These are phyloP conservation scores for Leccinum disarticulatum DNA, from an alignment of 768 basidiomycete species.

Conservation along the genomic window DNA sequence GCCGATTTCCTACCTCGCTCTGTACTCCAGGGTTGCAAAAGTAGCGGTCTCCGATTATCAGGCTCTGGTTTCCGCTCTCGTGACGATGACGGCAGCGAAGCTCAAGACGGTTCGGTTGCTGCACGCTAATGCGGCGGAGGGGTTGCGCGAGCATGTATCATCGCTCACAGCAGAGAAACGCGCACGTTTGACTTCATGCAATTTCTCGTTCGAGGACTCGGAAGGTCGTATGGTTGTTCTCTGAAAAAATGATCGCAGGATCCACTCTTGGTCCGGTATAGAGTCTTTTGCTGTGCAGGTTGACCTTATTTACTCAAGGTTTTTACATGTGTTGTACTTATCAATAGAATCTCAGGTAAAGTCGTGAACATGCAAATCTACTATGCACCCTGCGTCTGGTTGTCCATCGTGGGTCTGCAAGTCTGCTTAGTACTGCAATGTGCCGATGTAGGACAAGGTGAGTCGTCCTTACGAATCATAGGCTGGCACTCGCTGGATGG, in stretches of 20 bases:
- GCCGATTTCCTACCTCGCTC: slow-evolving; percentile 25
- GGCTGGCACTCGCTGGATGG: not conserved
- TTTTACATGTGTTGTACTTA: not conserved
- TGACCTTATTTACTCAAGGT: not conserved
- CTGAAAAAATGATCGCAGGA: slow-evolving; percentile 5
- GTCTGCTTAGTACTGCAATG: not conserved
- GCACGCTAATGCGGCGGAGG: slow-evolving; percentile 14
- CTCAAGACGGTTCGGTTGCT: slow-evolving; percentile 23
- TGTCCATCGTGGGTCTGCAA: not conserved
- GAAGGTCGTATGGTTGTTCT: slow-evolving; percentile 18
- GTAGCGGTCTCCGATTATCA: slow-evolving; percentile 15
- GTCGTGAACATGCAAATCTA: not conserved
- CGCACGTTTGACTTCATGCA: slow-evolving; percentile 4
- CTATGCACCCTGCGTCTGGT: not conserved
- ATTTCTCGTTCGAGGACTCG: slow-evolving; percentile 25
- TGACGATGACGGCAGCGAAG: slow-evolving; percentile 21
- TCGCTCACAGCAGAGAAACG: slow-evolving; percentile 12
- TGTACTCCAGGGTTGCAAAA: slow-evolving; percentile 21
- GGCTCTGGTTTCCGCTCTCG: slow-evolving; percentile 24
- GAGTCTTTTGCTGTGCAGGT: not conserved
- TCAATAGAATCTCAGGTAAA: not conserved
- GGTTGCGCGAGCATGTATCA: slow-evolving; percentile 11
- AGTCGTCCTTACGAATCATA: not conserved
- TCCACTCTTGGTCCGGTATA: not conserved
- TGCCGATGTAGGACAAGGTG: not conserved